phyloP scores from a whole-genome alignment of 768 basidiomycete genomes.

The Clavaria fumosa region DNA sequence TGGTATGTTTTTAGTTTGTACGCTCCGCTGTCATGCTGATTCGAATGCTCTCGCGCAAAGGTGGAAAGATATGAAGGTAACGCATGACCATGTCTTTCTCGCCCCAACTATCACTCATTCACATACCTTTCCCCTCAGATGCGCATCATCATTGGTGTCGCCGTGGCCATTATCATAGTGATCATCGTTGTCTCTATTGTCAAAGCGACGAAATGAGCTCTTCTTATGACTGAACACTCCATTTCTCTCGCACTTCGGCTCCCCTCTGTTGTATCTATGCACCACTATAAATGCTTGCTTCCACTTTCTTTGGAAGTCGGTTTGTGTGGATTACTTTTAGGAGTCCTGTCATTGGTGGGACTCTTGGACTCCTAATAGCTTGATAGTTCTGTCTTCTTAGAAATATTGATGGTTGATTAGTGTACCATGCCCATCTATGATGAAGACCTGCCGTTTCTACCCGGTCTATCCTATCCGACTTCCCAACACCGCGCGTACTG shows the following conservation, averaged over 20 bases:
- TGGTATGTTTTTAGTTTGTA: slow-evolving; percentile 40
- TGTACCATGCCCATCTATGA: too few species aligned
- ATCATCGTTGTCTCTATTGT: slow-evolving; percentile 95
- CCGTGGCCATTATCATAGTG: slow-evolving; percentile 78
- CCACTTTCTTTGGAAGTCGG: too few species aligned
- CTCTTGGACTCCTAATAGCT: too few species aligned
- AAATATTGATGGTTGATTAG: too few species aligned
- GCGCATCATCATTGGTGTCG: slow-evolving; percentile 91
- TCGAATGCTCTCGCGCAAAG: slow-evolving; percentile 21
- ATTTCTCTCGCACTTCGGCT: slow-evolving; percentile 3
- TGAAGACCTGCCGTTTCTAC: too few species aligned
- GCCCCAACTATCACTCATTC: slow-evolving; percentile 6
- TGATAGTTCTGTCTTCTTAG: too few species aligned
- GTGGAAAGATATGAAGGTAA: slow-evolving; percentile 97
- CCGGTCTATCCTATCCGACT: too few species aligned
- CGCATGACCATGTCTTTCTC: slow-evolving; percentile 12
- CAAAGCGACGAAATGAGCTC: slow-evolving; percentile 45
- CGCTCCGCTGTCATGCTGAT: slow-evolving; percentile 1
- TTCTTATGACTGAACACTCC: slow-evolving; percentile 1
- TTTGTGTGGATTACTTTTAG: too few species aligned
- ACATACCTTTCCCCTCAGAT: slow-evolving; percentile 34
- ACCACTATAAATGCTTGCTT: slow-evolving; percentile 7
- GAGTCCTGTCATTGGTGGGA: too few species aligned
- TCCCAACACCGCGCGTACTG: too few species aligned
- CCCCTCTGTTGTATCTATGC: slow-evolving; percentile 8